Evolutionary conservation across 2,329 filamentous ascomycete species (phyloP), one percentile per base, ranked within the genome.

Genomic region (Magnaporthales sp.): DNA sequence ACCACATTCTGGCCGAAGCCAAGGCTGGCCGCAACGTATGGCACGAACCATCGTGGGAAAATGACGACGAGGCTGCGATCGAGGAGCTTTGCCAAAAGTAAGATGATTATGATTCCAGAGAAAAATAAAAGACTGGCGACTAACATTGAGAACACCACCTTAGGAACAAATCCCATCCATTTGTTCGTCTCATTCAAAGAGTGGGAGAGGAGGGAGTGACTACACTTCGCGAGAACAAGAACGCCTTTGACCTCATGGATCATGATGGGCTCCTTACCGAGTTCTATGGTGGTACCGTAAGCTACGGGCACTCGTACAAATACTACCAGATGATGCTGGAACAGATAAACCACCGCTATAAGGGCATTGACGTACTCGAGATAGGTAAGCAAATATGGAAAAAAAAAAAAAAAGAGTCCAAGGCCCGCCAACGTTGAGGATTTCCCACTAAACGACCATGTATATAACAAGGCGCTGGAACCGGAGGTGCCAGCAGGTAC

Each of bases 241-340:
- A 74, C 38, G 64, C 61, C 31, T 46, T 64, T 15, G 30, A 64
- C 19, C 62, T 64, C 3, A 68, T 65, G 24, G 70, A 79, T 15
- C 76, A 79, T 61, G 67, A 74, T 13, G 70, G 80, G 62, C 71
- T 71, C 26, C 69, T 75, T 51, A 72, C 61, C 61, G 61, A 63
- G n/a, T 32, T 63, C 8, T 62, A 62, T 27, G n/a, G 7, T 3
- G 30, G 26, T 8, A 13, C 8, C 8, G 6, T 27, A 3, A 22
- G 6, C 22, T 54, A n/a, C 26, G 60, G 60, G 24, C 24, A 11
- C 15, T 26, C 60, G 9, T 30, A 8, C 24, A 15, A 10, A 11
- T 30, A 62, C 8, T 10, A n/a, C 7, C 24, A 30, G 11, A 19
- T 29, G 13, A 11, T 63, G 8, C n/a, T 38, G 8, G 62, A 13